A percentile compares a stretch with the other conserved stretches of the same genome.
Evolutionary conservation across 2,329 filamentous ascomycete species (phyloP).

Genomic region (Canariomyces notabilis): DNA sequence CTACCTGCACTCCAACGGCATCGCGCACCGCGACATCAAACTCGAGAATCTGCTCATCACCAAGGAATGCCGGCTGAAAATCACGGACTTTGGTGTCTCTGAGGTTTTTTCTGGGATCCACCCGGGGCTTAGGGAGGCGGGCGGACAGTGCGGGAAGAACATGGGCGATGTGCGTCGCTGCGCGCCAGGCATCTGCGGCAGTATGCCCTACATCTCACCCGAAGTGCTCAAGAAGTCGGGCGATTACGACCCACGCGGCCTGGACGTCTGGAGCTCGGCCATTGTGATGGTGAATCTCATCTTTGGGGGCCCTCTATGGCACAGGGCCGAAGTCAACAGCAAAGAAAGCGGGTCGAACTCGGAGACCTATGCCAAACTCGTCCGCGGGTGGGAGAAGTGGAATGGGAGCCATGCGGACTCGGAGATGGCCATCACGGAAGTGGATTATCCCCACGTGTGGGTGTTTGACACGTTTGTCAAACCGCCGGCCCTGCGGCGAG

Average conservation of each 20-base stretch:
- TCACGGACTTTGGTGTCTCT: conserved; percentile 86
- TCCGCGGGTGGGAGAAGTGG: conserved; percentile 65
- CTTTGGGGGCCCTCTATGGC: conserved; percentile 70
- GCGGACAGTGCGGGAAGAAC: conserved; percentile 66
- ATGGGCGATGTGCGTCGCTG: conserved; percentile 69
- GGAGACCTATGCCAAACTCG: conserved; percentile 59
- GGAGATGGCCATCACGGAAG: conserved; percentile 44
- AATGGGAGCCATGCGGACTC: conserved; percentile 46
- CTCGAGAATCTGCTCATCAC: conserved; percentile 80
- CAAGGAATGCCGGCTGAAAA: conserved; percentile 76
- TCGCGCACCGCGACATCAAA: conserved; percentile 88
- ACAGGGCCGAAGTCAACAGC: conserved; percentile 54
- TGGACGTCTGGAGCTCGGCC: conserved; percentile 83
- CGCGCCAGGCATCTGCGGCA: conserved; percentile 76
- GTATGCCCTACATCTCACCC: conserved; percentile 80
- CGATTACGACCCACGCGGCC: conserved; percentile 65
- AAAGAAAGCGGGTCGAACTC: conserved; percentile 33
- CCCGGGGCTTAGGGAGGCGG: conserved; percentile 68
- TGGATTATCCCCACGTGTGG: conserved; percentile 59
- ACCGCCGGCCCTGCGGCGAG: conserved; percentile 61
- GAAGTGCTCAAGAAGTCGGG: conserved; percentile 69
- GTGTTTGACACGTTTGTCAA: conserved; percentile 62
- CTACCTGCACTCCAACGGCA: conserved; percentile 77
- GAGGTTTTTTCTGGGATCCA: conserved; percentile 81
- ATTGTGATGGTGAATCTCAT: conserved; percentile 77